A percentile compares a stretch with the other conserved stretches of the same genome.
Evolutionary conservation across 1,284 basidiomycete genomes (phyloP).

Genomic region (Lignosus rhinocerotis): DNA sequence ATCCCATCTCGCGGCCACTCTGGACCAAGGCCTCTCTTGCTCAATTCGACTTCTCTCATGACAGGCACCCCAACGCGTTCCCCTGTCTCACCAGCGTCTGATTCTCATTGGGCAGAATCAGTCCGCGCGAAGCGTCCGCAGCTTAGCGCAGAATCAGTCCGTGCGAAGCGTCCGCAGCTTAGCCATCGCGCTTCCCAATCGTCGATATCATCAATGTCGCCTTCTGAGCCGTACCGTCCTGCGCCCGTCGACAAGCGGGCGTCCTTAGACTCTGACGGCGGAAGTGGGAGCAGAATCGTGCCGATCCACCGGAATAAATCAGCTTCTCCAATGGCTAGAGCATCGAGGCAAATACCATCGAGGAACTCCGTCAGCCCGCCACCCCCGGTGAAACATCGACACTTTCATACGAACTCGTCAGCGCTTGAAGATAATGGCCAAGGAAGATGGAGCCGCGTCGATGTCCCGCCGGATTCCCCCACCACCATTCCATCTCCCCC

Average conservation of each 20-base stretch:
- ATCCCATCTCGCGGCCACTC: conserved; percentile 26
- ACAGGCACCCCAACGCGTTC: conserved; percentile 40
- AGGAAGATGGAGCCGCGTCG: conserved; percentile 37
- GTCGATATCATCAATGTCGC: conserved; percentile 61
- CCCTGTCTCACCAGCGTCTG: conserved; percentile 37
- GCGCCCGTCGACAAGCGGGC: conserved; percentile 35
- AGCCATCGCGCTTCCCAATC: conserved; percentile 57
- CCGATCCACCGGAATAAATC: conserved; percentile 60
- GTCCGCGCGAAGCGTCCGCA: conserved; percentile 41
- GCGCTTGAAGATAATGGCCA: conserved; percentile 21
- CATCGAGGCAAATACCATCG: conserved; percentile 39
- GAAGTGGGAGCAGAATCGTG: conserved; percentile 52
- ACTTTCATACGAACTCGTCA: conserved; percentile 24
- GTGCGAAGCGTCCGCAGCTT: conserved; percentile 37
- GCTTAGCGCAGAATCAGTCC: too few relatives aligned
- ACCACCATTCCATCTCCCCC: conserved; percentile 44
- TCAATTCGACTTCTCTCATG: conserved; percentile 49
- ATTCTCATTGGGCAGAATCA: conserved; percentile 51
- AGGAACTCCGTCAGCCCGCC: conserved; percentile 29
- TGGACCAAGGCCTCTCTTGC: conserved; percentile 55
- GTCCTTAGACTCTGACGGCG: conserved; percentile 57
- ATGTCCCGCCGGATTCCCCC: conserved; percentile 40
- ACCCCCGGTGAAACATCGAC: conserved; percentile 27
- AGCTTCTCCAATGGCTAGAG: conserved; percentile 71
- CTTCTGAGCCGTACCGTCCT: conserved; percentile 38